phyloP scores from a whole-genome alignment of 2,329 filamentous ascomycete genomes.

The Acrocalymma vagum region DNA sequence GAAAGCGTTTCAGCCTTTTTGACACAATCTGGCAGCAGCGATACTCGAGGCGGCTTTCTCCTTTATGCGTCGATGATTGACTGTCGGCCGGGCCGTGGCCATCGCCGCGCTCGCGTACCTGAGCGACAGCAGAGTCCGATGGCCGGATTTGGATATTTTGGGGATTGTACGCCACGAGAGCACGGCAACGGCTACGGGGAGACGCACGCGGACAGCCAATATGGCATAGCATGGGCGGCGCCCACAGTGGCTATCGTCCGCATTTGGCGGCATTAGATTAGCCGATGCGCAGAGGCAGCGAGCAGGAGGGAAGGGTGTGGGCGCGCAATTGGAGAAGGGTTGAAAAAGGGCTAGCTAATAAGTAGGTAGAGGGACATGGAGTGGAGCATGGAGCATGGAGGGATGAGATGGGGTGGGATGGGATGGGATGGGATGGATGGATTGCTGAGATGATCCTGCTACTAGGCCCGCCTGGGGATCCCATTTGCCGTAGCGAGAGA shows the following conservation, averaged over 20 bases:
- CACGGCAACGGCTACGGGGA: slow-evolving; percentile 38
- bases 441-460: slow-evolving; percentile 24
- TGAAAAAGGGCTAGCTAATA: too few relatives aligned
- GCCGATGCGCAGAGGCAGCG: slow-evolving; percentile 33
- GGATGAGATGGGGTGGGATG: slow-evolving; percentile 19
- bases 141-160: slow-evolving; percentile 2
- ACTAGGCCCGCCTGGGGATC: slow-evolving; percentile 36
- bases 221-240: too few relatives aligned
- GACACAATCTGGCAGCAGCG: slow-evolving; percentile 24
- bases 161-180: slow-evolving; percentile 34
- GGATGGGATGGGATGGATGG: slow-evolving; percentile 30
- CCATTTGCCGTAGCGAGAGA: slow-evolving; percentile 40
- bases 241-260: slow-evolving; percentile 30
- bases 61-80: slow-evolving; percentile 46
- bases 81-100: slow-evolving; percentile 27
- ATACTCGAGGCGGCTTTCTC: slow-evolving; percentile 26
- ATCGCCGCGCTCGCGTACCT: slow-evolving; percentile 45
- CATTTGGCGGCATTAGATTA: slow-evolving; percentile 39
- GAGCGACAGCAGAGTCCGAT: slow-evolving; percentile 21
- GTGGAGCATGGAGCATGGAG: background rate
- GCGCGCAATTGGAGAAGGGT: background rate
- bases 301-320: slow-evolving; percentile 5
- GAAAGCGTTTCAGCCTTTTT: slow-evolving; percentile 44
- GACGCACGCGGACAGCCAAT: slow-evolving; percentile 39
- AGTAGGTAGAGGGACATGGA: too few relatives aligned